Base-by-base conservation (phyloP, 1,284 basidiomycete genomes). In the Pseudomicrostroma phylloplanum region DNA sequence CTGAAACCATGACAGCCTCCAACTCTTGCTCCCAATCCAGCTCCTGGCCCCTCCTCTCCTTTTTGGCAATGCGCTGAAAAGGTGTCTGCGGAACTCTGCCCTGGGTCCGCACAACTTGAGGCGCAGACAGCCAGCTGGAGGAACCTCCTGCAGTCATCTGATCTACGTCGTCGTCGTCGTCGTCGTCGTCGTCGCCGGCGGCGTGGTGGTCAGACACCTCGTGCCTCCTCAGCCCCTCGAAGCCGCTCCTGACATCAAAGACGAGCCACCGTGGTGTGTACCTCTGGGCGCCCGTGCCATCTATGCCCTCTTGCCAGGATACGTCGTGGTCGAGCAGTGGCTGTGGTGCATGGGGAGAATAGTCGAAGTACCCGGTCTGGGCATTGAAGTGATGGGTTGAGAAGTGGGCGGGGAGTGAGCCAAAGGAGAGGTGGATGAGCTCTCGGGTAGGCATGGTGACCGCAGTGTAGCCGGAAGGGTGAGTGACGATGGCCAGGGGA, bases 291-390 rank as follows among this genome's bases (percentile, higher is more conserved):
- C 51, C 51, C 19, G 3, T 54, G 15, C 51, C 51, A 21, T 54
- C 51, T 7, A 17, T 2, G 2, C 51, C 51, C 26, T 54, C 51
- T 26, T 54, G 8, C 15, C 15, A 54, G n/a, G 51, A 54, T 6
- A 54, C 25, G 51, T 54, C 51, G 51, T 54, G 51, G 21, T 54
- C 51, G 2, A 54, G 6, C 13, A 25, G 51, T 8, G 51, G 51
- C 13, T 15, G 51, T 15, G 51, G 51, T 6, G 51, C 51, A 4
- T 2, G 6, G 51, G 51, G 21, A 17, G 51, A 54, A 25, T 54
- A 54, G 51, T 54, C 51, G 23, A 54, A 54, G 51, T 54, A 54
- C 7, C 21, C 51, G 2, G n/a, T 21, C 26, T 54, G 51, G 51
- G 51, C 26, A 26, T 54, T 54, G 51, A 54, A 54, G 51, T 23